phyloP scores from a whole-genome alignment of 208 protist species.

The Trypanosoma conorhini region DNA sequence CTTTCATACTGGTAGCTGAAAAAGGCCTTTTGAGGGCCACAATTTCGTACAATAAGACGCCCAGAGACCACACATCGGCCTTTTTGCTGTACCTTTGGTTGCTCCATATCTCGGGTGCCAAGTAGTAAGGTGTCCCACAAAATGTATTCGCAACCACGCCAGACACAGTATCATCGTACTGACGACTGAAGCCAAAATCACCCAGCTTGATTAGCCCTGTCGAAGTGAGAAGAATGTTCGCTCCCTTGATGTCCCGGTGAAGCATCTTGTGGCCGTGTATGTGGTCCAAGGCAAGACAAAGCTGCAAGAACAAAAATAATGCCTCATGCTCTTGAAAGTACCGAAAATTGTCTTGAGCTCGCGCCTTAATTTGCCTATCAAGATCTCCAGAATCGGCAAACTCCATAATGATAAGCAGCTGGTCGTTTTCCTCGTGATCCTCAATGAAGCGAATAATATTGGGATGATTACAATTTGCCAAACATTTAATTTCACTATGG shows the following conservation, averaged over 20 bases:
- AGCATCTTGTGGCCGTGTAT: slow-evolving; percentile 92
- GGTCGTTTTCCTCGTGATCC: slow-evolving; percentile 79
- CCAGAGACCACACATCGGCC: slow-evolving; percentile 83
- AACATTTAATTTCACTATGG: slow-evolving; percentile 86
- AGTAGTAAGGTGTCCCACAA: slow-evolving; percentile 71
- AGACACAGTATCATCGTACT: slow-evolving; percentile 89
- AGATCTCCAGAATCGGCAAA: slow-evolving; percentile 88
- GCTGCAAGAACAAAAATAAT: slow-evolving; percentile 85
- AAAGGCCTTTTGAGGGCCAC: slow-evolving; percentile 81
- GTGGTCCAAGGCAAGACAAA: slow-evolving; percentile 83
- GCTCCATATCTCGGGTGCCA: slow-evolving; percentile 91
- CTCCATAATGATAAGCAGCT: slow-evolving; percentile 87
- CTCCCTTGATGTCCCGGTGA: slow-evolving; percentile 91
- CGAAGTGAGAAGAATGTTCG: slow-evolving; percentile 87
- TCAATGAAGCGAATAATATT: slow-evolving; percentile 90
- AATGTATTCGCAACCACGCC: slow-evolving; percentile 89
- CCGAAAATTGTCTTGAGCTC: slow-evolving; percentile 43
- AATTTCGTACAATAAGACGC: slow-evolving; percentile 81
- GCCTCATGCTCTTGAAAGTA: slow-evolving; percentile 89
- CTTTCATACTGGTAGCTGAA: slow-evolving; percentile 79
- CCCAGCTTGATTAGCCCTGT: slow-evolving; percentile 90
- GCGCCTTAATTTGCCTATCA: slow-evolving; percentile 79
- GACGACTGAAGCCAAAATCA: slow-evolving; percentile 91
- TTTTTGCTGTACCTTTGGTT: slow-evolving; percentile 90
- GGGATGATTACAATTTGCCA: slow-evolving; percentile 77